A percentile compares a stretch with the other conserved stretches of the same genome.
Evolutionary conservation across 495 filamentous ascomycete genomes (phyloP).

Genomic region (Penicillium herquei): DNA sequence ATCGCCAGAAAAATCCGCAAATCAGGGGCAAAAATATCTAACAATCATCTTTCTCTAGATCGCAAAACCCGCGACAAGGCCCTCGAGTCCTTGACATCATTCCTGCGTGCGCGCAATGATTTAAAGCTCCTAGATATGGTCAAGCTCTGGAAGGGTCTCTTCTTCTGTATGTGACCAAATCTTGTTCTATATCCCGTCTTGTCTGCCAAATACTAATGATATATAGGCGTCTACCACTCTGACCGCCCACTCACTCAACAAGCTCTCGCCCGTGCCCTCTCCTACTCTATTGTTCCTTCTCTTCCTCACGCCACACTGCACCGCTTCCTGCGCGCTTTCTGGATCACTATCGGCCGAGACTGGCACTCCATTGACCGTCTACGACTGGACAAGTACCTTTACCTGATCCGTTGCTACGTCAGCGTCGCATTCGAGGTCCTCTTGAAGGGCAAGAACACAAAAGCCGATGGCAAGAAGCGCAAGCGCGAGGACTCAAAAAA

Average conservation of each 20-base stretch:
- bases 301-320: constrained; percentile 56
- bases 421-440: constrained; percentile 58
- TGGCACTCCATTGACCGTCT: constrained; percentile 81
- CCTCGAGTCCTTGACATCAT: constrained; percentile 74
- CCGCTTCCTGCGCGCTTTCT: constrained; percentile 73
- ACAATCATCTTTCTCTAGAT: constrained; percentile 47
- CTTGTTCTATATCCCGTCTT: background rate
- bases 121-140: constrained; percentile 75
- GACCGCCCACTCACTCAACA: constrained; percentile 87
- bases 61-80: constrained; percentile 78
- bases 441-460: constrained; percentile 25
- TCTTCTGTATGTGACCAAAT: constrained; percentile 65
- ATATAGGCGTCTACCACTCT: constrained; percentile 80
- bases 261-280: constrained; percentile 73
- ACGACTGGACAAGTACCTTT: constrained; percentile 90
- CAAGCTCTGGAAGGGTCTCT: constrained; percentile 96
- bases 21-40: background rate
- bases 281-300: constrained; percentile 67
- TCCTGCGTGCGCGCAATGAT: constrained; percentile 64
- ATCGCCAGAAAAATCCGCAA: background rate
- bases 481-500: constrained; percentile 28
- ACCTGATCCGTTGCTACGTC: constrained; percentile 76
- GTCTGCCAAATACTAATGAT: background rate
- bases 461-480: constrained; percentile 25
- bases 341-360: constrained; percentile 81